These are phyloP conservation scores for Malassezia restricta DNA, from an alignment of 1,284 basidiomycete species.

Conservation along the genomic window DNA sequence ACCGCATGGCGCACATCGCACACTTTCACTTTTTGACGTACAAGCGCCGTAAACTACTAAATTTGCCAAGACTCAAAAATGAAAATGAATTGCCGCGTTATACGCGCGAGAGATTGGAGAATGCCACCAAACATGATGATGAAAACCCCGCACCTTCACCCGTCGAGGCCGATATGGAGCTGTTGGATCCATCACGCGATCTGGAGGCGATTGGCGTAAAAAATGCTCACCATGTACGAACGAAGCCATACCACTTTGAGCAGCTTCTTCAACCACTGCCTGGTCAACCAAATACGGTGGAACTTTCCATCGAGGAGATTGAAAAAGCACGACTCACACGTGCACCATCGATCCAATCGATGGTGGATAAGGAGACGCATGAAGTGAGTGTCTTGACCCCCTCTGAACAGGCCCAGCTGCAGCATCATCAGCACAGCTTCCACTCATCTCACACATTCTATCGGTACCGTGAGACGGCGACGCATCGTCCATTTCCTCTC, in stretches of 20 bases:
- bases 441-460: slow-evolving; percentile 57
- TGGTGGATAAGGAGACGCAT: slow-evolving; percentile 27
- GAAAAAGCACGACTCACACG: slow-evolving; percentile 19
- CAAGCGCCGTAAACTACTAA: slow-evolving; percentile 24
- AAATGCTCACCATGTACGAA: neutral
- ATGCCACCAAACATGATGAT: neutral
- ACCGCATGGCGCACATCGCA: slow-evolving; percentile 39
- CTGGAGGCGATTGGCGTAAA: slow-evolving; percentile 11
- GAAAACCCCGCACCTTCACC: neutral
- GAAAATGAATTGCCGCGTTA: slow-evolving; percentile 35
- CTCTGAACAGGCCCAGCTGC: slow-evolving; percentile 34
- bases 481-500: slow-evolving; percentile 63
- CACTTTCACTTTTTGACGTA: slow-evolving; percentile 40
- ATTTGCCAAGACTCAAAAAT: slow-evolving; percentile 30
- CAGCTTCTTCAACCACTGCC: slow-evolving; percentile 7
- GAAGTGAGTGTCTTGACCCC: slow-evolving; percentile 39
- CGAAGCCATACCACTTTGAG: slow-evolving; percentile 2
- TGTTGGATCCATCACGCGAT: neutral
- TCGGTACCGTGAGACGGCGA: slow-evolving; percentile 69
- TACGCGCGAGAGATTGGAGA: neutral
- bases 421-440: slow-evolving; percentile 41
- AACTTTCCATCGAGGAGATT: neutral
- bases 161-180: slow-evolving; percentile 2
- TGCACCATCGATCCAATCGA: slow-evolving; percentile 33
- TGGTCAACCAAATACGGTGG: slow-evolving; percentile 3